phyloP scores from a whole-genome alignment of 805 yeast species.

The Schizosaccharomyces japonicus region DNA sequence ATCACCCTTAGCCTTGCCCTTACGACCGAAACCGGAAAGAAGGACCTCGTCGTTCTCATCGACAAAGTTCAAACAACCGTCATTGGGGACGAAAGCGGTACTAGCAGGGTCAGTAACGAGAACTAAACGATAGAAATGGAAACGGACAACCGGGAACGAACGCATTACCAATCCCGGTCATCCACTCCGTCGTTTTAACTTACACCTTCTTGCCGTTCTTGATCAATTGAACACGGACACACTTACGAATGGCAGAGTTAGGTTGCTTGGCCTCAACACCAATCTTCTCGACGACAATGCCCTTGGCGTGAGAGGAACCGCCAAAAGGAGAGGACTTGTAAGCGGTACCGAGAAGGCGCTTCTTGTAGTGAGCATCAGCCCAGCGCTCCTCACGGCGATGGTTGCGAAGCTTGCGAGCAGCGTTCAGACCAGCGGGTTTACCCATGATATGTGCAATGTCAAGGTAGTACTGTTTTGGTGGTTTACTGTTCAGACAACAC shows the following conservation, averaged over 20 bases:
- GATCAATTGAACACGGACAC: conserved; percentile 97
- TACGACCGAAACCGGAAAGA: conserved; percentile 99
- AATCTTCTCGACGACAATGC: conserved; percentile 96
- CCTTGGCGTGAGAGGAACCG: conserved; percentile 99
- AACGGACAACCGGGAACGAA: too few relatives aligned
- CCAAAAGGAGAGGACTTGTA: conserved; percentile 99
- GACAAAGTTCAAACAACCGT: conserved; percentile 99
- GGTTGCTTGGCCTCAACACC: conserved; percentile 99
- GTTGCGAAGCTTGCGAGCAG: conserved; percentile 99
- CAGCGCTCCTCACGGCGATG: conserved; percentile 99
- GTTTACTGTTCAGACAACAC: too few relatives aligned
- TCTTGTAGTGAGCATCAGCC: conserved; percentile 96
- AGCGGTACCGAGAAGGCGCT: conserved; percentile 97
- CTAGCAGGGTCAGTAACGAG: too few relatives aligned
- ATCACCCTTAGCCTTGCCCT: conserved; percentile 99
- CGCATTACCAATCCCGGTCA: too few relatives aligned
- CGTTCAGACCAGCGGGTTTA: conserved; percentile 77
- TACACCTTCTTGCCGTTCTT: conserved; percentile 91
- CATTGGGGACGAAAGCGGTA: conserved; percentile 99
- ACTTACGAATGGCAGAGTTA: conserved; percentile 99
- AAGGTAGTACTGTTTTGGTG: too few relatives aligned
- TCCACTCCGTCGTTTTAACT: conserved; percentile 18
- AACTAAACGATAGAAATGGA: too few relatives aligned
- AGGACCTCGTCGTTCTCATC: conserved; percentile 99
- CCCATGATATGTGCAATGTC: conserved; percentile 4